Conservation (phyloP, 176 grass and related monocot genomes). For the Hyparrhenia diplandra region DNA sequence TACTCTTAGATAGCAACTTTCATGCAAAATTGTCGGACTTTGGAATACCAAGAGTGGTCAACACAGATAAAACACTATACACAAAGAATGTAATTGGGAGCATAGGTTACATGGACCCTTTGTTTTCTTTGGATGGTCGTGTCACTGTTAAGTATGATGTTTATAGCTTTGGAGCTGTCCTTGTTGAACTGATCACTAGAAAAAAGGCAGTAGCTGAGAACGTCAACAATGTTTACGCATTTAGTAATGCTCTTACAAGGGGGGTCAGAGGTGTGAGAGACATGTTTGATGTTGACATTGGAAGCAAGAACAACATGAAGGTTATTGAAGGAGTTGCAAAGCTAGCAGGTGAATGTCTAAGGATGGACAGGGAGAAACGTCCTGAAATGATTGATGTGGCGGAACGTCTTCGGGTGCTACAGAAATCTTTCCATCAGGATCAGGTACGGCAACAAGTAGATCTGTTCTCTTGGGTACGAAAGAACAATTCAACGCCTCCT, state of each 20-base stretch:
- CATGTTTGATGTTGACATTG: slow-evolving; percentile 1
- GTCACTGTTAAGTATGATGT: slow-evolving; percentile 17
- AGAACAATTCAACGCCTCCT: background rate
- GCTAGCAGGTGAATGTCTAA: slow-evolving; percentile 12
- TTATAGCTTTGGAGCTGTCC: slow-evolving; percentile 24
- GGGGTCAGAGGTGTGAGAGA: background rate
- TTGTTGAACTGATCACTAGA: background rate
- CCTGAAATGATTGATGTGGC: background rate
- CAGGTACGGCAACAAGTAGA: too few relatives aligned
- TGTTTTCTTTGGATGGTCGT: background rate
- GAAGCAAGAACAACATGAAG: background rate
- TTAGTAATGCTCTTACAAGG: background rate
- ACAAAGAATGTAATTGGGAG: background rate
- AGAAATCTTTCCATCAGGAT: background rate
- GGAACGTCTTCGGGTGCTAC: background rate
- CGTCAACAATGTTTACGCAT: background rate
- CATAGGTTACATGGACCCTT: slow-evolving; percentile 27
- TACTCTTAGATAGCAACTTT: background rate
- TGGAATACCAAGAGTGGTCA: slow-evolving; percentile 7
- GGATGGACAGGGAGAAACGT: background rate
- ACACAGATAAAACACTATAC: background rate
- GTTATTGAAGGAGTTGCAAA: background rate
- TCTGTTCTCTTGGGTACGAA: background rate
- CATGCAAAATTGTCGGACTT: slow-evolving; percentile 10
- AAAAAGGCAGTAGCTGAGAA: background rate